phyloP scores from a whole-genome alignment of 192 early-diverging fungal species.

The Rhizophlyctis rosea region DNA sequence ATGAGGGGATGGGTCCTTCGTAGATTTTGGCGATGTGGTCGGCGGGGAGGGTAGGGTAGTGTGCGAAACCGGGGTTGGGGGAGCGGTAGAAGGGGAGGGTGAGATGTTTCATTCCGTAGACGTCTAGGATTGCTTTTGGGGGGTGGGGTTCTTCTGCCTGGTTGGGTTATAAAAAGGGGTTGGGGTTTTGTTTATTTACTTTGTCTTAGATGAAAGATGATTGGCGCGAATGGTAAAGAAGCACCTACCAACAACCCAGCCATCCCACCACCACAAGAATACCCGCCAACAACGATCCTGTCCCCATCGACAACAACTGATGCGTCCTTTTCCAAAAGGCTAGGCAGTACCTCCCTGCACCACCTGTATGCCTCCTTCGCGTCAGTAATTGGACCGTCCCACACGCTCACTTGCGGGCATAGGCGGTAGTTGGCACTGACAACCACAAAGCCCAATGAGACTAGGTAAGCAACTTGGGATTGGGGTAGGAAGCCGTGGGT shows the following conservation, averaged over 20 bases:
- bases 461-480: neutral
- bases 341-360: neutral
- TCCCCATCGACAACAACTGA: neutral
- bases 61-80: constrained; percentile 7
- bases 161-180: neutral
- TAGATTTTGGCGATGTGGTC: neutral
- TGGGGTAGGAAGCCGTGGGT: constrained; percentile 9
- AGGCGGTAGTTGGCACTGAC: constrained; percentile 19
- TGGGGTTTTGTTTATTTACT: neutral
- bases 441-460: constrained; percentile 10
- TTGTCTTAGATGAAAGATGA: too few relatives aligned
- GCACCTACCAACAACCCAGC: constrained; percentile 11
- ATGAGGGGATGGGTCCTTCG: neutral
- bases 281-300: constrained; percentile 1
- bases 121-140: constrained; percentile 6
- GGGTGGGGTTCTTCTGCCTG: neutral
- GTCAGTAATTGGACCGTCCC: constrained; percentile 11
- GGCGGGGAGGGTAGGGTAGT: neutral
- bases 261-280: constrained; percentile 4
- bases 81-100: constrained; percentile 4
- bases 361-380: constrained; percentile 9
- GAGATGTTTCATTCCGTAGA: constrained; percentile 10
- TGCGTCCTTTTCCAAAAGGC: neutral
- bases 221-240: neutral
- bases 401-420: constrained; percentile 10